Evolutionary conservation across 2,329 filamentous ascomycete genomes (phyloP), one percentile per base, ranked within the genome.

Genomic region (Botrytis pseudocinerea): DNA sequence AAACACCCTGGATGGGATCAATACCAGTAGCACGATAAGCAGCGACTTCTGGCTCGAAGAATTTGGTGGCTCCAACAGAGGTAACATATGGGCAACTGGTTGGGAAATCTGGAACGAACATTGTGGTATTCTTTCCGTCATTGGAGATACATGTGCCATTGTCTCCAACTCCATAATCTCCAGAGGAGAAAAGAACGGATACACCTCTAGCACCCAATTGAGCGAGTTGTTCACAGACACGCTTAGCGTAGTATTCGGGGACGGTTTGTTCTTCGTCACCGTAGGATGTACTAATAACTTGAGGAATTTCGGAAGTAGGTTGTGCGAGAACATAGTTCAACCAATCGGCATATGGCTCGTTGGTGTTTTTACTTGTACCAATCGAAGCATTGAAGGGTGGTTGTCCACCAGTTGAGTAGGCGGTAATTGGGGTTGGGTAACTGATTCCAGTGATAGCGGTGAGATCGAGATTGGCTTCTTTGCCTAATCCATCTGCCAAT

Each of bases 271-370:
- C 88, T 75, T 90, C 86, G 75, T 90, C 88, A 22, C 85, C 86
- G 78, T 90, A 90, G 22, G 87, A 88, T 32, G 88, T 85, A 64
- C 86, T 86, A 20, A 90, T 83, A 2, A 90, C 85, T 69, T 88
- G 87, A 0, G 89, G 88, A 22, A 89, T 78, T 32, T 84, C 68
- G 20, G 68, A 40, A 14, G 42, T 80, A 12, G 81, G 79, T 61
- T 86, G 83, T 0, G 82, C 79, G 1, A 89, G 81, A 20, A 90
- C 79, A 72, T 85, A 83, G 64, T 87, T 82, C 10, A 89, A 81
- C 76, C 88, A 86, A 51, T 87, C 85, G 1, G 89, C 80, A 75
- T 87, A 90, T 0, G 88, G 88, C 78, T 90, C 88, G 77, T 90
- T 77, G 59, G 14, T 90, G 80, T 78, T 64, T 1, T 70, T 73